Conservation (phyloP, 345 rosid genomes). For the Boechera divaricarpa region DNA sequence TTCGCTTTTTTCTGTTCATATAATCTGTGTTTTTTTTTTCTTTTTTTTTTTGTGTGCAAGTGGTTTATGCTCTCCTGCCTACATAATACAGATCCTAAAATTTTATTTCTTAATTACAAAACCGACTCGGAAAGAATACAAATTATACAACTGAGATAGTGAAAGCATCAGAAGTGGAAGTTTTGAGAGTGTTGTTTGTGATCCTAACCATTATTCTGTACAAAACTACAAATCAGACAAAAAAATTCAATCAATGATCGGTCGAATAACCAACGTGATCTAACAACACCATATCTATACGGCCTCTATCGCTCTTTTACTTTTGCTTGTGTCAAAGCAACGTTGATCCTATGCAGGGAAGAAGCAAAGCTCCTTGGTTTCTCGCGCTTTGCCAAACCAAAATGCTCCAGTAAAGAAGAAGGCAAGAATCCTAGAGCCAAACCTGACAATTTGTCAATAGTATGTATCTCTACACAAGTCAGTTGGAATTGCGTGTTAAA, state of each 20-base stretch:
- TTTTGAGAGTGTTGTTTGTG: conserved; percentile 66
- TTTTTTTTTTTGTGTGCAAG: background rate
- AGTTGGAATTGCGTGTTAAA: conserved; percentile 46
- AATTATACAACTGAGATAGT: background rate
- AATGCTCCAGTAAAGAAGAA: conserved; percentile 7
- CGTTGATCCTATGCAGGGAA: conserved; percentile 80
- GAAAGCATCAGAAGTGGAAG: conserved; percentile 72
- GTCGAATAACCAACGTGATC: background rate
- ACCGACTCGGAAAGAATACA: background rate
- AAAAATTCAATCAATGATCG: background rate
- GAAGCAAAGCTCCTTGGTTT: conserved; percentile 60
- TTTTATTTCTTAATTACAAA: background rate
- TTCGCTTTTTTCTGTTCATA: too few relatives aligned
- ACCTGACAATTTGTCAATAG: conserved; percentile 90
- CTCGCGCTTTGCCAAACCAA: conserved; percentile 38
- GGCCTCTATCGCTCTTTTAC: conserved; percentile 24
- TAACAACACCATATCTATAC: conserved; percentile 10
- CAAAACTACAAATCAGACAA: conserved; percentile 12
- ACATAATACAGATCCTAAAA: background rate
- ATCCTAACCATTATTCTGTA: conserved; percentile 89
- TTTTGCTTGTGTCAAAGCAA: conserved; percentile 64
- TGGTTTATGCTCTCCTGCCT: background rate
- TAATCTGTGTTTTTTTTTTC: background rate
- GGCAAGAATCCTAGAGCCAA: conserved; percentile 28
- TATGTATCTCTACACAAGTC: conserved; percentile 75